phyloP scores from a whole-genome alignment of 2,329 filamentous ascomycete genomes.

The Hypoxylon sp. region DNA sequence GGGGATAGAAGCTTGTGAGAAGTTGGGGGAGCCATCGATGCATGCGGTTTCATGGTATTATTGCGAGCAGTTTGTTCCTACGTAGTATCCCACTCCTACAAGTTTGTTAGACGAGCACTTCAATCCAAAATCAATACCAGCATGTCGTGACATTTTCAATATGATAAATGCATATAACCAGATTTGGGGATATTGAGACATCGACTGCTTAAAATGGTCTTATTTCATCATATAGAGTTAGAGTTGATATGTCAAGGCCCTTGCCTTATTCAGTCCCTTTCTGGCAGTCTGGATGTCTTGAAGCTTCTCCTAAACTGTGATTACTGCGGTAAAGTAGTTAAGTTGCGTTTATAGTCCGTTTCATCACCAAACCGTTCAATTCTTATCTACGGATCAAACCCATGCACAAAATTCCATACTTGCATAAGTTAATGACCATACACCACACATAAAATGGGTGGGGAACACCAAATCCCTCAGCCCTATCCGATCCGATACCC shows the following conservation, averaged over 20 bases:
- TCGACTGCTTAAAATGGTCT: not conserved
- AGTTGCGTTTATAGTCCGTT: not conserved
- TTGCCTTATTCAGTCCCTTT: not conserved
- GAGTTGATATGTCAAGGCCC: not conserved
- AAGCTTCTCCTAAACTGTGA: not conserved
- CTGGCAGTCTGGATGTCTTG: not conserved
- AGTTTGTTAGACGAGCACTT: not conserved
- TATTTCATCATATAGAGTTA: not conserved
- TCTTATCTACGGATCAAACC: not conserved
- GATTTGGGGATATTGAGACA: not conserved
- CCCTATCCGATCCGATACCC: slow-evolving; percentile 21
- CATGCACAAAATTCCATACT: not conserved
- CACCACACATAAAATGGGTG: not conserved
- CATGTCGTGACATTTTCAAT: not conserved
- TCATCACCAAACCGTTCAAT: not conserved
- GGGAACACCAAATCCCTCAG: slow-evolving; percentile 8
- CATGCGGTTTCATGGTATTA: not conserved
- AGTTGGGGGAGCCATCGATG: not conserved
- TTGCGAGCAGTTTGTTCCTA: not conserved
- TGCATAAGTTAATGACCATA: not conserved
- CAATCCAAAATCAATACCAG: not conserved
- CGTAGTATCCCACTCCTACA: not conserved
- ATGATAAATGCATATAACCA: not conserved
- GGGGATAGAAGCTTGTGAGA: not conserved
- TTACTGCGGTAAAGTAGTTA: not conserved